Percentiles rank a stretch among this genome's conserved stretches.
These are phyloP conservation scores for Peltaster fructicola DNA, from an alignment of 2,329 filamentous ascomycete species.

Conservation along the genomic window DNA sequence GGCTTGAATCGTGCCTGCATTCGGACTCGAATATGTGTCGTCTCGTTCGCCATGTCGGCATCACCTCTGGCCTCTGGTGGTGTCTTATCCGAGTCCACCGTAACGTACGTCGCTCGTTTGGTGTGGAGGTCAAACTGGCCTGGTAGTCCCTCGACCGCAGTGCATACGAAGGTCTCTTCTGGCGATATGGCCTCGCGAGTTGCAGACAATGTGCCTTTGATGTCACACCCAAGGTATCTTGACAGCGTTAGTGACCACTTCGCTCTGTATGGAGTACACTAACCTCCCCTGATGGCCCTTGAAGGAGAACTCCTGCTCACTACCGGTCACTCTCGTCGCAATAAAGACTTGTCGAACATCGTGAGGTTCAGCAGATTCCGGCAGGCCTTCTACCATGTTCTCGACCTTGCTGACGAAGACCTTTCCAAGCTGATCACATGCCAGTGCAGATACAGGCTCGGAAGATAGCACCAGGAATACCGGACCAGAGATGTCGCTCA, in stretches of 20 bases:
- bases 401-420: conserved; percentile 70
- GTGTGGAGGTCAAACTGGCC: conserved; percentile 13
- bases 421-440: conserved; percentile 71
- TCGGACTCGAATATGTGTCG: conserved; percentile 59
- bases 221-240: conserved; percentile 75
- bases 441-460: conserved; percentile 53
- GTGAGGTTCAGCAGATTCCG: conserved; percentile 77
- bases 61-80: conserved; percentile 58
- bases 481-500: conserved; percentile 62
- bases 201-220: conserved; percentile 60
- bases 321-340: conserved; percentile 65
- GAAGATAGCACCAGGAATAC: conserved; percentile 69
- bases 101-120: conserved; percentile 51
- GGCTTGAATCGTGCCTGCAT: conserved; percentile 97
- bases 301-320: conserved; percentile 56
- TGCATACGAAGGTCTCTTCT: conserved; percentile 58
- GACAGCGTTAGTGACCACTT: background rate
- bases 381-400: conserved; percentile 73
- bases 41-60: conserved; percentile 46
- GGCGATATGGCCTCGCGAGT: conserved; percentile 65
- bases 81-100: conserved; percentile 30
- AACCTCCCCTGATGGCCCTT: conserved; percentile 80
- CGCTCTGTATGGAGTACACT: conserved; percentile 1
- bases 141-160: conserved; percentile 4
- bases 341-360: conserved; percentile 95